Evolutionary conservation across 2,329 filamentous ascomycete species (phyloP).

Genomic region (Diplodia sapinea): DNA sequence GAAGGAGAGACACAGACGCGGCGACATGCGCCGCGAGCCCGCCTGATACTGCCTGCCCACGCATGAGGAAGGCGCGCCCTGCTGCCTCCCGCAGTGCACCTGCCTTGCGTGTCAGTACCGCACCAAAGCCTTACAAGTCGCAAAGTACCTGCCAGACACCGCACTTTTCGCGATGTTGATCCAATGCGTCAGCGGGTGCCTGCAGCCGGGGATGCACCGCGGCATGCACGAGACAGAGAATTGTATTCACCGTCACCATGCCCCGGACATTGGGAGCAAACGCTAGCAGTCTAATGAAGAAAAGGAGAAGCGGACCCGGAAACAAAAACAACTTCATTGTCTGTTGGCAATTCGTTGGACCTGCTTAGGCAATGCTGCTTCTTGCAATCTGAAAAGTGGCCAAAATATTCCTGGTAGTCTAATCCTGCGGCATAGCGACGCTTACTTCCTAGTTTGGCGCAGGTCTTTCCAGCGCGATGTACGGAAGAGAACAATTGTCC

Average conservation of each 20-base stretch:
- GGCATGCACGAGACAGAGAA: not conserved
- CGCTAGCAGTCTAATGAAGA: not conserved
- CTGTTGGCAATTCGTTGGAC: not conserved
- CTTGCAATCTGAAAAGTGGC: not conserved
- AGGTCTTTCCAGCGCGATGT: not conserved
- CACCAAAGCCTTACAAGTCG: no score
- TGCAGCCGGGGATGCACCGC: not conserved
- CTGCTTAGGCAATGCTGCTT: not conserved
- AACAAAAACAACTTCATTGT: not conserved
- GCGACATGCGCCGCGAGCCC: slow-evolving; percentile 2
- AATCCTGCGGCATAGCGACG: not conserved
- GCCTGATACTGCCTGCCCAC: not conserved
- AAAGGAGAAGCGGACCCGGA: not conserved
- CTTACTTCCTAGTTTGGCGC: not conserved
- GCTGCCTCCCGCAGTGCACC: not conserved
- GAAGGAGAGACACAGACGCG: slow-evolving; percentile 14
- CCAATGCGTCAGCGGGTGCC: slow-evolving; percentile 8
- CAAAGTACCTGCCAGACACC: slow-evolving; percentile 1
- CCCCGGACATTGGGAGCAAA: not conserved
- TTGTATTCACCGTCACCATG: slow-evolving; percentile 4
- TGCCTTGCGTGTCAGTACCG: not conserved
- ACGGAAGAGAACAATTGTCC: not conserved
- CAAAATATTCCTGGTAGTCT: not conserved
- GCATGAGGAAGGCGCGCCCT: not conserved
- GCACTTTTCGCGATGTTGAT: not conserved